Percentiles rank a stretch among this genome's conserved stretches.
phyloP scores from a whole-genome alignment of 371 early-diverging fungal genomes.

The Rhizopus sp. region DNA sequence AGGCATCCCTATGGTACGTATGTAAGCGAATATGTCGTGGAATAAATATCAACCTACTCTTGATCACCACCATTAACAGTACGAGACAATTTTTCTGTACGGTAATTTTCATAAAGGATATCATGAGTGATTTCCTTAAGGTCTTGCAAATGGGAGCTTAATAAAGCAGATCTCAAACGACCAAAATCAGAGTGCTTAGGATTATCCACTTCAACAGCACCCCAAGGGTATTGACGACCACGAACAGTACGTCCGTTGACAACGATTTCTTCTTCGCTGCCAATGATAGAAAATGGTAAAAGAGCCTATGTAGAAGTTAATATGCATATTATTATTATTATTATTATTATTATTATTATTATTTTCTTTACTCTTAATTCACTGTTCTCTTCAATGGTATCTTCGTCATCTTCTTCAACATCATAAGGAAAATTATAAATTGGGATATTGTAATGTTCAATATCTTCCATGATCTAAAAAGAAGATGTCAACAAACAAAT shows the following conservation, averaged over 20 bases:
- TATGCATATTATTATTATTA: neutral
- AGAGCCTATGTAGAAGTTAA: constrained; percentile 45
- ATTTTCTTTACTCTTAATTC: constrained; percentile 66
- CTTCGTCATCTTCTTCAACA: constrained; percentile 84
- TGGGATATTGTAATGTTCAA: constrained; percentile 91
- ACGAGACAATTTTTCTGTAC: constrained; percentile 88
- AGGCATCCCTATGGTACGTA: constrained; percentile 31
- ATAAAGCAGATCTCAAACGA: constrained; percentile 89
- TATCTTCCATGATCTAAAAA: constrained; percentile 83
- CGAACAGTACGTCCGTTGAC: constrained; percentile 79
- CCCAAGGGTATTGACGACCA: constrained; percentile 99
- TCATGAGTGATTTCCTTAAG: constrained; percentile 87
- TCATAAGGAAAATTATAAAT: constrained; percentile 85
- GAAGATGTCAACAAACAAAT: neutral
- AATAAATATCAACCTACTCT: constrained; percentile 27
- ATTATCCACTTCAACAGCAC: constrained; percentile 93
- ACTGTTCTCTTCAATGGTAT: constrained; percentile 94
- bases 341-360: neutral
- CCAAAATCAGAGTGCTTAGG: constrained; percentile 97
- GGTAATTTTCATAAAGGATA: constrained; percentile 88
- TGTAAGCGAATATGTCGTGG: neutral
- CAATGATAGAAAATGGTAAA: constrained; percentile 96
- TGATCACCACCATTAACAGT: constrained; percentile 56
- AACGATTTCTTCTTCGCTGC: constrained; percentile 90
- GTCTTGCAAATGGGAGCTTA: constrained; percentile 93